Evolutionary conservation across 2,329 filamentous ascomycete species (phyloP).

Genomic region (Sarocladiaceae sp.): DNA sequence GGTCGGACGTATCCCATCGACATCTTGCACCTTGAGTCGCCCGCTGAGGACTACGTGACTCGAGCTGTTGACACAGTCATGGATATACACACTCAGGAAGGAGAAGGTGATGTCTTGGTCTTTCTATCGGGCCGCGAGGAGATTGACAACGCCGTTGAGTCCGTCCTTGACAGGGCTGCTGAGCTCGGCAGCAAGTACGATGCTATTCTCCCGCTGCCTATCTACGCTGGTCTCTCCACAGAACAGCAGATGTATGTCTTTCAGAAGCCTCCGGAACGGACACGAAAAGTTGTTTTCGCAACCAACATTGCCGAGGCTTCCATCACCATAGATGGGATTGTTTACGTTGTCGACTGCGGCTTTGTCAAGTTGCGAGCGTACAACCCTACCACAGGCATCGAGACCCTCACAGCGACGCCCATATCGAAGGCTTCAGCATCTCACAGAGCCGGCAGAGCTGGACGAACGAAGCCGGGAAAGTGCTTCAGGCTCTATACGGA

Average conservation of each 20-base stretch:
- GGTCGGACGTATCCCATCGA: conserved; percentile 87
- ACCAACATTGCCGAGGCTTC: conserved; percentile 97
- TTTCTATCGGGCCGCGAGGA: conserved; percentile 92
- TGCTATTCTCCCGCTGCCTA: conserved; percentile 48
- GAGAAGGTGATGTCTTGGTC: conserved; percentile 78
- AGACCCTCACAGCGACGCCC: conserved; percentile 73
- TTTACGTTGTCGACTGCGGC: conserved; percentile 84
- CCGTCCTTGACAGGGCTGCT: conserved; percentile 65
- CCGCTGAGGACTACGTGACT: conserved; percentile 82
- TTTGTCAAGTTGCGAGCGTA: conserved; percentile 88
- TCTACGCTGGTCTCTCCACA: conserved; percentile 83
- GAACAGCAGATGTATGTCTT: conserved; percentile 96
- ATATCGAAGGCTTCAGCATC: conserved; percentile 90
- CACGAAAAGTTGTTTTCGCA: conserved; percentile 83
- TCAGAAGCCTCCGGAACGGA: conserved; percentile 72
- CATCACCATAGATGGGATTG: conserved; percentile 87
- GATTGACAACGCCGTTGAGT: conserved; percentile 76
- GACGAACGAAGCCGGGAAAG: conserved; percentile 83
- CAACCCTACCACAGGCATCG: conserved; percentile 78
- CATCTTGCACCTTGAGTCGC: conserved; percentile 69
- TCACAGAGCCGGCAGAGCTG: conserved; percentile 84
- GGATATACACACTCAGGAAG: conserved; percentile 77
- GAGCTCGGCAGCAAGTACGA: conserved; percentile 40
- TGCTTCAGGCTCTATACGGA: conserved; percentile 92
- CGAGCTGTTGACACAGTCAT: conserved; percentile 76